Evolutionary conservation across 225 moss, liverwort and hornwort genomes (phyloP).

Genomic region (Lunularia cruciata): DNA sequence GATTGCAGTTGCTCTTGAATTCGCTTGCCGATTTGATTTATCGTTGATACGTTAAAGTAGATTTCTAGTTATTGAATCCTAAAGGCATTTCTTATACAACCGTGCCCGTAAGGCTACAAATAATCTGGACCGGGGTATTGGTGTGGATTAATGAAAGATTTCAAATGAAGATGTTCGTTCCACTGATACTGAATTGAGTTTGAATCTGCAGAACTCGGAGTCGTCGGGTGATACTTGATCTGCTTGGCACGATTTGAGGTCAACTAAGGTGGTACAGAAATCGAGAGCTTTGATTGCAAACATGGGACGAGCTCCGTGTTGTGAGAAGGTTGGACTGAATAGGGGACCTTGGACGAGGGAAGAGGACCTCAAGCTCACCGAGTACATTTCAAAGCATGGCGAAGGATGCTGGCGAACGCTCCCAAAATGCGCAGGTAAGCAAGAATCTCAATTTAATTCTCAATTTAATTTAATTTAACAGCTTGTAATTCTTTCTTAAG

Average conservation of each 20-base stretch:
- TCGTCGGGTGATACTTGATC: background rate
- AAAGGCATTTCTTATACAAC: no score
- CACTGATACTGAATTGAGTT: background rate
- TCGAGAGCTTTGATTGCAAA: background rate
- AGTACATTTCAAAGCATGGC: slow-evolving; percentile 46
- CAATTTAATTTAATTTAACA: no score
- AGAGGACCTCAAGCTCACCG: slow-evolving; percentile 54
- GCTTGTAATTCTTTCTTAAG: no score
- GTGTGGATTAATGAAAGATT: background rate
- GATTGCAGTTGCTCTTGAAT: background rate
- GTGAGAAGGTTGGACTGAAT: slow-evolving; percentile 58
- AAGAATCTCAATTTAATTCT: no score
- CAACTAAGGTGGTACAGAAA: background rate
- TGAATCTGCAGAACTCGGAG: slow-evolving; percentile 1
- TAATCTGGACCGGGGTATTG: background rate
- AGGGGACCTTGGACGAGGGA: slow-evolving; percentile 64
- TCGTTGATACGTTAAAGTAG: background rate
- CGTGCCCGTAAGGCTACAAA: no score
- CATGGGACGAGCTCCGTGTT: slow-evolving; percentile 64
- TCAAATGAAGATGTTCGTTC: background rate
- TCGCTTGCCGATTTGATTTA: background rate
- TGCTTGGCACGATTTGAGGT: background rate
- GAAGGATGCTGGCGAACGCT: slow-evolving; percentile 53
- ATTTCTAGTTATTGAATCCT: background rate
- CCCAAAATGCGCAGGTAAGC: slow-evolving; percentile 53